Evolutionary conservation across 306 rosid genomes (phyloP), one percentile per base, ranked within the genome.

Genomic region (Coriaria nepalensis): DNA sequence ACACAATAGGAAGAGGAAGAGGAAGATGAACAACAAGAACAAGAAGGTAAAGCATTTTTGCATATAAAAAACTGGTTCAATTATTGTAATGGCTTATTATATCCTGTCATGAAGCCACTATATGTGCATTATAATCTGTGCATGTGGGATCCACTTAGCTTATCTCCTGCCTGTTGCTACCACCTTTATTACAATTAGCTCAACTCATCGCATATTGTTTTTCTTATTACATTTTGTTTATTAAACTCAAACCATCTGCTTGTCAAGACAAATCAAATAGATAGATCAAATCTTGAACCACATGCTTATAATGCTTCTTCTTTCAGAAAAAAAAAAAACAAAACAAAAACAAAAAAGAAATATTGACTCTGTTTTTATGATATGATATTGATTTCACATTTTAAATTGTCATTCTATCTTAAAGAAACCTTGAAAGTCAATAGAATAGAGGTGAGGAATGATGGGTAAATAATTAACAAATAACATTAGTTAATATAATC

Each of bases 1-100:
- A 7, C 29, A 4, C 40, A 12, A 13, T 5, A 45, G 35, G 5
- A 56, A 56, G 35, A 42, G 33, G 41, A 10, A 43, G 35, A 39
- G 41, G 15, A 45, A 11, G 61, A 56, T 34, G 35, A 55, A 55
- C 33, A 55, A 53, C 2, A 29, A 29, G 35, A 13, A 42, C n/a
- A n/a, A n/a, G n/a, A n/a, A n/a, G n/a, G n/a, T n/a, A n/a, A 20
- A 20, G 29, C 29, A 20, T 20, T 20, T 20, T 20, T 20, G 29
- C 29, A 20, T 20, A 20, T 20, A 20, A 20, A 20, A 20, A 20
- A 20, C 1, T 1, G 29, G 29, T 20, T 20, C 29, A 20, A 14
- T 7, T 3, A 15, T 47, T 29, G 37, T 37, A 57, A 10, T 13
- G n/a, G 5, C 10, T 10, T 13, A 35, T 10, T 46, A 9, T 51